These are phyloP conservation scores for Beta macrorhiza DNA, from an alignment of 179 eudicot species.

Conservation along the genomic window DNA sequence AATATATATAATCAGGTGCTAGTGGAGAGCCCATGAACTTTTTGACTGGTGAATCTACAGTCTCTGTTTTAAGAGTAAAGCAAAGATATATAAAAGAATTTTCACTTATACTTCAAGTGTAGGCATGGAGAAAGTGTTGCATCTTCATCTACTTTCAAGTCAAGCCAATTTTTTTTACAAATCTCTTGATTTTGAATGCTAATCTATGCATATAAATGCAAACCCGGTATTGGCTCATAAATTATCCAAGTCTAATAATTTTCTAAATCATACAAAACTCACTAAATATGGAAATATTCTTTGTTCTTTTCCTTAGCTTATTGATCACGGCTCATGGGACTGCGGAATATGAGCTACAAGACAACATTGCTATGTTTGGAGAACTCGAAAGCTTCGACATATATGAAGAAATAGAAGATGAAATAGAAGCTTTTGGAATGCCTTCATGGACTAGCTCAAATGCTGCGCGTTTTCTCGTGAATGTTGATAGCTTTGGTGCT, in stretches of 20 bases:
- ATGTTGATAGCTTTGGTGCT: conserved; percentile 80
- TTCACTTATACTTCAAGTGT: conserved; percentile 75
- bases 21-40: conserved; percentile 29
- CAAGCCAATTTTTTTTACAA: conserved; percentile 55
- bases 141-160: conserved; percentile 78
- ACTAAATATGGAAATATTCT: conserved; percentile 44
- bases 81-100: conserved; percentile 44
- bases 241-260: conserved; percentile 39
- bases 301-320: conserved; percentile 45
- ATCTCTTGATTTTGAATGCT: conserved; percentile 39
- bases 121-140: conserved; percentile 53
- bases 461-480: conserved; percentile 57
- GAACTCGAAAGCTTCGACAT: conserved; percentile 50
- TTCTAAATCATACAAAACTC: conserved; percentile 26
- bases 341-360: conserved; percentile 33
- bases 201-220: conserved; percentile 54
- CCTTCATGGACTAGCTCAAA: conserved; percentile 43
- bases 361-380: conserved; percentile 30
- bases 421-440: conserved; percentile 34
- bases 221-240: conserved; percentile 33
- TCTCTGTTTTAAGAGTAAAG: conserved; percentile 76
- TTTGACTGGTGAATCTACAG: conserved; percentile 33
- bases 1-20: conserved; percentile 3
- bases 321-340: conserved; percentile 45
- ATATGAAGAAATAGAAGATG: conserved; percentile 35